Evolutionary conservation across 2,329 filamentous ascomycete genomes (phyloP), one percentile per base, ranked within the genome.

Genomic region (Aschersonia sp.): DNA sequence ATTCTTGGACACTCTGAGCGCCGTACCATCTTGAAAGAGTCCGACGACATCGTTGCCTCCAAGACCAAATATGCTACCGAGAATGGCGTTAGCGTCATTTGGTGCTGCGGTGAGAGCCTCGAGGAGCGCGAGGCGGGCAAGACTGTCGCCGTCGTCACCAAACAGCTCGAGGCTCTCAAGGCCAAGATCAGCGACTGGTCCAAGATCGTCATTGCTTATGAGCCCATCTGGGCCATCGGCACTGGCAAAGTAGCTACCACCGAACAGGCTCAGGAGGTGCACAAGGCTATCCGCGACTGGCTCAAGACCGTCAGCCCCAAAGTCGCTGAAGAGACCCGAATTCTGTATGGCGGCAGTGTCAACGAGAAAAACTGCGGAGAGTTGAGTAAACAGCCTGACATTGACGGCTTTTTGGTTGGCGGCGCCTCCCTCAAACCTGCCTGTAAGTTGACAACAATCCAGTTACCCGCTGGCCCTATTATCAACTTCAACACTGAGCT

Each of bases 341-440:
- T 98, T 65, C 83, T 98, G 64, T 98, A 98, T 70, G 92, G 92
- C 56, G 92, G 92, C 64, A 92, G 85, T 60, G 92, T 98, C 61
- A 94, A 77, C 65, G 92, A 95, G 78, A 96, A 96, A 85, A 98
- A 98, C 81, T 94, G 87, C 77, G 79, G 75, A 63, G 91, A 97
- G 55, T 78, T 98, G 60, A 81, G 85, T 65, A 91, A 89, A 76
- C 81, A 97, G 79, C 67, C 79, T 54, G 92, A 98, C 69, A 95
- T 98, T 67, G 92, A 98, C 68, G 92, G 92, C 51, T 97, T 97
- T 82, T 78, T 97, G 57, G 91, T 97, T 56, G 91, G 91, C 55
- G 91, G 91, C 69, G 91, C 91, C 64, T 92, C 85, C 67, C 80
- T 97, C 73, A 97, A 97, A 82, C 91, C 91, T 64, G 89, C 87